These are phyloP conservation scores for Edaphochlamys debaryana DNA, from an alignment of 139 green algal species.

Conservation along the genomic window DNA sequence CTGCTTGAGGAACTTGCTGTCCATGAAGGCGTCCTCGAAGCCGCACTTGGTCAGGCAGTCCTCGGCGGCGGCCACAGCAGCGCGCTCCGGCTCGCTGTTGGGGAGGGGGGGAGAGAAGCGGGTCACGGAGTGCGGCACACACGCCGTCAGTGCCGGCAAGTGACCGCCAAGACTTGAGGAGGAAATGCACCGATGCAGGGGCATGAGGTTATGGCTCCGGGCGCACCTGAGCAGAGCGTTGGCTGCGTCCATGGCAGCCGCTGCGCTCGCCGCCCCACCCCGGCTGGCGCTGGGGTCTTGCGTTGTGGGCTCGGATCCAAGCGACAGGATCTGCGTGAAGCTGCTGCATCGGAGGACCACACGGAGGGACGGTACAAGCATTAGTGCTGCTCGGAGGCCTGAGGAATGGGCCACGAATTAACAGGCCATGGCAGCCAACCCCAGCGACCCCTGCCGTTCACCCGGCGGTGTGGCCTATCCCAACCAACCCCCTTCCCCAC, in stretches of 20 bases:
- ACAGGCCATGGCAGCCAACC: too few species aligned
- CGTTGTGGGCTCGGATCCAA: not conserved
- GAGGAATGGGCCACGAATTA: too few species aligned
- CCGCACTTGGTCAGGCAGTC: conserved; percentile 61
- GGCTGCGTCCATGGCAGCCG: not conserved
- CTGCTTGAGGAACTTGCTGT: conserved; percentile 87
- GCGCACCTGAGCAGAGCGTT: not conserved
- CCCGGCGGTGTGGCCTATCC: too few species aligned
- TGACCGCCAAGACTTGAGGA: too few species aligned
- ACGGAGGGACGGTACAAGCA: too few species aligned
- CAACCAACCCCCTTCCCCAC: too few species aligned
- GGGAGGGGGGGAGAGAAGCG: too few species aligned
- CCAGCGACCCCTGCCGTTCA: too few species aligned
- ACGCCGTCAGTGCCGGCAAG: too few species aligned
- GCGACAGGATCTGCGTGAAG: conserved; percentile 10
- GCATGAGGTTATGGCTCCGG: not conserved
- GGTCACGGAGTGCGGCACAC: too few species aligned
- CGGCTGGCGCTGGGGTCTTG: not conserved
- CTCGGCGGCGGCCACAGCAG: conserved; percentile 14
- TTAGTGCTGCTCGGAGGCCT: too few species aligned
- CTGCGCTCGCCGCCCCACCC: not conserved
- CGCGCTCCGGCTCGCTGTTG: not conserved
- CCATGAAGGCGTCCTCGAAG: conserved; percentile 89
- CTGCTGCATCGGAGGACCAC: conserved; percentile 9
- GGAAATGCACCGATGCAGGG: too few species aligned